Evolutionary conservation across 306 rosid species (phyloP), one percentile per base, ranked within the genome.

Genomic region (Argentina anserina): DNA sequence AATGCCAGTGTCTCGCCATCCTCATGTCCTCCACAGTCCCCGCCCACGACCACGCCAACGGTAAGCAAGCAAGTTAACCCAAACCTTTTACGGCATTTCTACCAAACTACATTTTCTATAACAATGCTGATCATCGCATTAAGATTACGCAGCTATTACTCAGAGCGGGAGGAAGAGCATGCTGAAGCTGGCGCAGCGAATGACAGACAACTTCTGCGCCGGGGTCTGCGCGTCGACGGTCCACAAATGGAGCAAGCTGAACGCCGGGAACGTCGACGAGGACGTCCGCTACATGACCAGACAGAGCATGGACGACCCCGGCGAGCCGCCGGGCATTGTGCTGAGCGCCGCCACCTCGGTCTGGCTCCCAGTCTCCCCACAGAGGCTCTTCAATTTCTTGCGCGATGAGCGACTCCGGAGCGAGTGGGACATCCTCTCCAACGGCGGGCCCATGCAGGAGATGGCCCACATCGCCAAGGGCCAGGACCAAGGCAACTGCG

Each of bases 391-490:
- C 1, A 87, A 94, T 69, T 94, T 94, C 77, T 80, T 94, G 0
- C 94, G 98, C 1, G 91, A 94, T 7, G 98, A 94, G 47, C 73
- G 91, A 26, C 92, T 94, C 1, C 76, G 98, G 8, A 91, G 97
- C 49, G 94, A 94, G 78, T 94, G 98, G 98, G 98, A 94, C 79
- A 94, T 94, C 15, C 85, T 94, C 13, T 94, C 98, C 10, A 94
- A 94, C 46, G 98, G 98, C 36, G 96, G 98, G 13, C 98, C 98
- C 71, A 94, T 94, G 98, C 97, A 94, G 65, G 98, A 91, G 74
- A 94, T 94, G 96, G 92, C 96, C 58, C 97, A 89, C 84, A 89
- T 94, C 6, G 96, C 98, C 25, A 94, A 94, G 75, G 96, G 97
- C 46, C 96, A 89, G 67, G 91, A 91, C 69, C 97, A 81, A 21